These are phyloP conservation scores for Ceratocystis ficicola DNA, from an alignment of 2,329 filamentous ascomycete genomes.

Conservation along the genomic window DNA sequence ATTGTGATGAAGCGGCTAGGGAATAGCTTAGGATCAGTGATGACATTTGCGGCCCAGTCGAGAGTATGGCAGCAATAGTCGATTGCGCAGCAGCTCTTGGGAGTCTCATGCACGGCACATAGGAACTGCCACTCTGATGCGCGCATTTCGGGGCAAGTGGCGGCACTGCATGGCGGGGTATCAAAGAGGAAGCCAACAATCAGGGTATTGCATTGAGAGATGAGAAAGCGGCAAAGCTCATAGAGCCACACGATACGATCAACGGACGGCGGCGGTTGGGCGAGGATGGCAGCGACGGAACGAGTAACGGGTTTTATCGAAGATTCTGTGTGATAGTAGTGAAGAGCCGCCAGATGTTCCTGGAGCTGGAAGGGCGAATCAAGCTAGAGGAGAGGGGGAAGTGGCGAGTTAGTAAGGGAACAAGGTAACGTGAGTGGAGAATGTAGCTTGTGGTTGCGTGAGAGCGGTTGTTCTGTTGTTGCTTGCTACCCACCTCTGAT, in stretches of 20 bases:
- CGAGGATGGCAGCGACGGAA: conserved; percentile 61
- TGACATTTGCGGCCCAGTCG: conserved; percentile 90
- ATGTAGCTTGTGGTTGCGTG: too few species aligned
- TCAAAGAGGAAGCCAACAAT: conserved; percentile 91
- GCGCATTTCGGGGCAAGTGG: conserved; percentile 94
- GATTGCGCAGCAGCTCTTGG: conserved; percentile 94
- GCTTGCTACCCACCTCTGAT: conserved; percentile 49
- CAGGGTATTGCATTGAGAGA: conserved; percentile 83
- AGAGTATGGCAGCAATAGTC: conserved; percentile 98
- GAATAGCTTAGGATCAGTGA: conserved; percentile 91
- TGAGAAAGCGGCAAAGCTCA: conserved; percentile 91
- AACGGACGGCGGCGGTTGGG: conserved; percentile 66
- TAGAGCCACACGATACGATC: conserved; percentile 92
- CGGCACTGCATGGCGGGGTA: conserved; percentile 71
- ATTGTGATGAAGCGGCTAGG: conserved; percentile 62
- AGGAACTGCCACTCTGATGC: conserved; percentile 98
- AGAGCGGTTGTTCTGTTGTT: background rate
- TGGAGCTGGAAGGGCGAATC: conserved; percentile 96
- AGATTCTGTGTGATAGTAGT: conserved; percentile 63
- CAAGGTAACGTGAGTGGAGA: background rate
- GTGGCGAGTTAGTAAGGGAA: background rate
- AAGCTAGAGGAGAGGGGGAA: conserved; percentile 44
- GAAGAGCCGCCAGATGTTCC: conserved; percentile 87
- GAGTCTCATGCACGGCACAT: conserved; percentile 91
- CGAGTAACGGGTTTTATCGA: conserved; percentile 62